A percentile compares a stretch with the other conserved stretches of the same genome.
Evolutionary conservation across 225 moss, liverwort and hornwort species (phyloP).

Genomic region (Antitrichia curtipendula): DNA sequence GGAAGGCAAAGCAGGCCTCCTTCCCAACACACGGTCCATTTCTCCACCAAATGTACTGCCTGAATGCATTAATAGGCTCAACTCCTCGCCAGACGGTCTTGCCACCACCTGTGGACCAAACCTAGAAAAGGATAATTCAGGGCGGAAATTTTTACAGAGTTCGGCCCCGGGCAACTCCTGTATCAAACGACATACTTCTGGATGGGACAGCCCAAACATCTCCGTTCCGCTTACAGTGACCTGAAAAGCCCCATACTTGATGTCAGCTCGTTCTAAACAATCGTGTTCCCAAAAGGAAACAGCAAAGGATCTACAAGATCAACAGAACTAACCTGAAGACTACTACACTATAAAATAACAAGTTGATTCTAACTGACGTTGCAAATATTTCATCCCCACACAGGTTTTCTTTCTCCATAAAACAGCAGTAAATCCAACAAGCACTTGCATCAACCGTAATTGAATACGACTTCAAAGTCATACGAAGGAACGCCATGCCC

Average conservation of each 20-base stretch:
- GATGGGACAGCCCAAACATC: conserved; percentile 76
- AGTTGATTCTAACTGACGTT: not conserved
- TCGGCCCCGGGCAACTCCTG: conserved; percentile 57
- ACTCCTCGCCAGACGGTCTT: conserved; percentile 34
- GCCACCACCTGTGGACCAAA: conserved; percentile 54
- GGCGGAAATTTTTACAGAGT: conserved; percentile 42
- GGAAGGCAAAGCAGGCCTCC: conserved; percentile 3
- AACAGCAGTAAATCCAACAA: not conserved
- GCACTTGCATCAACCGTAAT: not conserved
- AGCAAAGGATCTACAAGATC: not conserved
- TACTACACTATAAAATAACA: not conserved
- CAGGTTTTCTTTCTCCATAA: not conserved
- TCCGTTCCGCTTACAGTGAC: conserved; percentile 60
- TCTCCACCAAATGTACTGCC: conserved; percentile 19
- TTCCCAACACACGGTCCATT: conserved; percentile 28
- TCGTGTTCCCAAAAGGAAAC: not conserved
- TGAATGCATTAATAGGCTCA: conserved; percentile 11
- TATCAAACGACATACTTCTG: conserved; percentile 63
- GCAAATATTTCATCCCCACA: not conserved
- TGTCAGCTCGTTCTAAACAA: not conserved
- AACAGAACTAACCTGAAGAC: not conserved
- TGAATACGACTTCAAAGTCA: not conserved
- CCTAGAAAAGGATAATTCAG: conserved; percentile 53
- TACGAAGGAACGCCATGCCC: not conserved
- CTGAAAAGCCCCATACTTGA: conserved; percentile 18